Evolutionary conservation across 179 eudicot genomes (phyloP), one percentile per base, ranked within the genome.

Genomic region (Drosera spatulata): DNA sequence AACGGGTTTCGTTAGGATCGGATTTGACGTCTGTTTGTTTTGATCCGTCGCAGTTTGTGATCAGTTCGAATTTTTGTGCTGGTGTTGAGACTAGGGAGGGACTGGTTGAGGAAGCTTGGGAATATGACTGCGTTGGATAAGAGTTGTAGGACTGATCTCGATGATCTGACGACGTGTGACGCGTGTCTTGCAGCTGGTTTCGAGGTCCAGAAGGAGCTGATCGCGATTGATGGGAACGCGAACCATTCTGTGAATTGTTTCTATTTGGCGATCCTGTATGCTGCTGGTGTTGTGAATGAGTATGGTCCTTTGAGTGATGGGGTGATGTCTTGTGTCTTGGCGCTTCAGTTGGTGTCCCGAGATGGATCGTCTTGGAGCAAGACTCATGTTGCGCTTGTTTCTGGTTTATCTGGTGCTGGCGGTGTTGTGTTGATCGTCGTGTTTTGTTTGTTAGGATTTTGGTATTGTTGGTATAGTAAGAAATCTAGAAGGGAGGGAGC

Each of bases 261-360:
- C 69, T 79, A 87, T 48, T 84, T 80, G 39, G 39, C 87, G 14
- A 62, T 87, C 39, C 50, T 87, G 4, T 84, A 87, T 69, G 91
- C 90, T 67, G 95, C 95, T 76, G 95, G 88, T 10, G 60, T 80
- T 51, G 81, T 66, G 8, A 84, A 84, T 72, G 37, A 80, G 50
- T 70, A 62, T 68, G 95, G 95, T 10, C 91, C 95, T 15, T 71
- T 77, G 39, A 82, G 80, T 66, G 10, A 4, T 51, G 79, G 83
- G 42, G 74, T 81, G 2, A 41, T 76, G 39, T 39, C 81, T 5
- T 87, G 95, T 67, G 57, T 81, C 6, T 78, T 87, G 60, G 77
- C 79, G 39, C 74, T 87, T 46, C 51, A 64, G 11, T 46, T 75
- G 61, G 47, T 47, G 39, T 41, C 80, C 7, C 12, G 47, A 53